phyloP scores from a whole-genome alignment of 495 filamentous ascomycete species.

The Neurospora sp. region DNA sequence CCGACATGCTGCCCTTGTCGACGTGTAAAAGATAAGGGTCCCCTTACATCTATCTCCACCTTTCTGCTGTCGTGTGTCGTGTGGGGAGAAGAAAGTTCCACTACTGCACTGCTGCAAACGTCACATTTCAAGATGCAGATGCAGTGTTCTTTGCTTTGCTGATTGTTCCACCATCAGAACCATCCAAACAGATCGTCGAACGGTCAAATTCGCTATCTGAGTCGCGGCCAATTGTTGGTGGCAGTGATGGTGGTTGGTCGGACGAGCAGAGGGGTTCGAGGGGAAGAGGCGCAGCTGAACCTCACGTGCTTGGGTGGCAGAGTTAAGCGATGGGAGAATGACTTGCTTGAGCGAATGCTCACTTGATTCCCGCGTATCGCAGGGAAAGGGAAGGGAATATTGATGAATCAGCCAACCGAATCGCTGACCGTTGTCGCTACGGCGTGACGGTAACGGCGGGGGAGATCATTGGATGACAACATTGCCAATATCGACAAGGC shows the following conservation, averaged over 20 bases:
- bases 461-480: not conserved
- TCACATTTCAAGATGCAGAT: not conserved
- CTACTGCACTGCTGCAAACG: not conserved
- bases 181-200: not conserved
- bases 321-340: not conserved
- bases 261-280: not conserved
- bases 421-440: not conserved
- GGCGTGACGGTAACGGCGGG: not conserved
- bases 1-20: not conserved
- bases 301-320: not conserved
- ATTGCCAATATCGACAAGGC: not conserved
- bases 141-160: not conserved
- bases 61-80: not conserved
- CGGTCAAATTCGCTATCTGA: too few relatives aligned
- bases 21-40: not conserved
- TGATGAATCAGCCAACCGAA: not conserved
- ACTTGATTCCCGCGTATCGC: not conserved
- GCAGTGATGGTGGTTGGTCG: not conserved
- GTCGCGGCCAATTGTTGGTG: not conserved
- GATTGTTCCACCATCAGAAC: not conserved
- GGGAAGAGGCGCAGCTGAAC: not conserved
- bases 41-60: not conserved
- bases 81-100: not conserved
- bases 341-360: not conserved
- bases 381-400: not conserved